Percentiles rank a stretch among this genome's conserved stretches.
Evolutionary conservation across 345 rosid genomes (phyloP).

Genomic region (Camelina neglecta): DNA sequence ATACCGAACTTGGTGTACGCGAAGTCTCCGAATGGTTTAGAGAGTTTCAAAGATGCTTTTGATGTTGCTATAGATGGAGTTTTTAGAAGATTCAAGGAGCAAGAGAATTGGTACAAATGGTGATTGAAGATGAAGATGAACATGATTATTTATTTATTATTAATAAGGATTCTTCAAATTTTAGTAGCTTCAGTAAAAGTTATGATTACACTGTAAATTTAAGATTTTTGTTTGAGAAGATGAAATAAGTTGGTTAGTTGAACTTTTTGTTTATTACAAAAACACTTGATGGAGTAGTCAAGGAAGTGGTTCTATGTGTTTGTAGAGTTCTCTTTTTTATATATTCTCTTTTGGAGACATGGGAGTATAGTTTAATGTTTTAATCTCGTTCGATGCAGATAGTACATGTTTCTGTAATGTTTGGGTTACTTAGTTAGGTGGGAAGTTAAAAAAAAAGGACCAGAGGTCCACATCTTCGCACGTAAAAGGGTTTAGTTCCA

Average conservation of each 20-base stretch:
- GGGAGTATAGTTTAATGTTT: not conserved
- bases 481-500: conserved; percentile 1
- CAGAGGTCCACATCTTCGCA: conserved; percentile 8
- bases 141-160: conserved; percentile 36
- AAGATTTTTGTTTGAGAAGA: conserved; percentile 32
- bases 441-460: conserved; percentile 11
- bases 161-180: conserved; percentile 9
- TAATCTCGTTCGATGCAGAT: not conserved
- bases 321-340: not conserved
- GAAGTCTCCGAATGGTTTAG: conserved; percentile 62
- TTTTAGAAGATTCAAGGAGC: conserved; percentile 76
- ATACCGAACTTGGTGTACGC: conserved; percentile 82
- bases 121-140: conserved; percentile 25
- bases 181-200: conserved; percentile 25
- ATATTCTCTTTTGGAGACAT: conserved; percentile 6
- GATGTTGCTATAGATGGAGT: conserved; percentile 93
- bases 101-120: conserved; percentile 74
- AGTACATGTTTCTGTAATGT: not conserved
- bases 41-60: conserved; percentile 76
- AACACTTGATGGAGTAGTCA: conserved; percentile 2
- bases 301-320: conserved; percentile 22
- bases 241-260: conserved; percentile 40
- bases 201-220: conserved; percentile 43
- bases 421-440: conserved; percentile 8
- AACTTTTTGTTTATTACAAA: conserved; percentile 20